phyloP scores from a whole-genome alignment of 495 filamentous ascomycete genomes.

The Annulohypoxylon bovei region DNA sequence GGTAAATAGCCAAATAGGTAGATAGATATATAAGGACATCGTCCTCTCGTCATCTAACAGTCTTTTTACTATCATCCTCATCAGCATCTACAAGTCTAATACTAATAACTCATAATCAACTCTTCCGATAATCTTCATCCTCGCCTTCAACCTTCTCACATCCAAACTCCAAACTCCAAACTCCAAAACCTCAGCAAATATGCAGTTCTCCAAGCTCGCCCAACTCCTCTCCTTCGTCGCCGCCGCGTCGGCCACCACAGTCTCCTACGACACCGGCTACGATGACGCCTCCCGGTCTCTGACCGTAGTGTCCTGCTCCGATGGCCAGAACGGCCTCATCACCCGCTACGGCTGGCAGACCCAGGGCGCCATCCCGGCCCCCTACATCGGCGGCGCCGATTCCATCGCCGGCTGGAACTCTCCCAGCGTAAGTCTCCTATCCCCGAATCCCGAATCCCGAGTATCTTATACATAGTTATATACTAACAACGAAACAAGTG shows the following conservation, averaged over 20 bases:
- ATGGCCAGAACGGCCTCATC: conserved; percentile 68
- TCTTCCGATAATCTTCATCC: conserved; percentile 18
- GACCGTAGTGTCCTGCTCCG: conserved; percentile 62
- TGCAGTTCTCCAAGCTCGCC: conserved; percentile 61
- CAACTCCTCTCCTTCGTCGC: conserved; percentile 35
- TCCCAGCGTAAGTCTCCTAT: conserved; percentile 35
- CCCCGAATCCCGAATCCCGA: too few relatives aligned
- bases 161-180: neutral
- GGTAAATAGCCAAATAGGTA: conserved; percentile 14
- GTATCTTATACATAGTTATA: neutral
- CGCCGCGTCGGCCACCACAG: conserved; percentile 46
- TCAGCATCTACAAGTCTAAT: conserved; percentile 30
- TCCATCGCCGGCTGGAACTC: conserved; percentile 70
- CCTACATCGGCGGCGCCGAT: conserved; percentile 69
- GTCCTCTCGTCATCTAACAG: conserved; percentile 13
- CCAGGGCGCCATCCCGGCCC: conserved; percentile 62
- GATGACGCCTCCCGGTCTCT: conserved; percentile 60
- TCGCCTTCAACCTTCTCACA: conserved; percentile 3
- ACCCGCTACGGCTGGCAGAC: conserved; percentile 60
- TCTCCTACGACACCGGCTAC: conserved; percentile 69
- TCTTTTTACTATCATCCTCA: conserved; percentile 28
- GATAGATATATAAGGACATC: conserved; percentile 34
- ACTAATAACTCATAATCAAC: conserved; percentile 13
- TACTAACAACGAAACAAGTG: conserved; percentile 57
- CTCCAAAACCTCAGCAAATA: conserved; percentile 45